A percentile compares a stretch with the other conserved stretches of the same genome.
These are phyloP conservation scores for Pharus latifolius DNA, from an alignment of 176 grass and related monocot genomes.

Conservation along the genomic window DNA sequence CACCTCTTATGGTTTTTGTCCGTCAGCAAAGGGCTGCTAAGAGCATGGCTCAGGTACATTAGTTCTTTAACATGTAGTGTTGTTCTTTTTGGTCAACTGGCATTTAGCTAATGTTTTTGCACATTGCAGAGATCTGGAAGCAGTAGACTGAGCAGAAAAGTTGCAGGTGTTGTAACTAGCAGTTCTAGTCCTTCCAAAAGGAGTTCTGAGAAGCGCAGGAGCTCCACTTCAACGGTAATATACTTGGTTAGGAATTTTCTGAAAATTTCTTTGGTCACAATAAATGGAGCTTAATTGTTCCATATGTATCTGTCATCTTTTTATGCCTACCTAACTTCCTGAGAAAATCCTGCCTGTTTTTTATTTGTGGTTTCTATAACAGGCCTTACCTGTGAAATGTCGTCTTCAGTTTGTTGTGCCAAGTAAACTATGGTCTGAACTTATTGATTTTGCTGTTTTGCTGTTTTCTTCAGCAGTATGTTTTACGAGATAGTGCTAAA, in stretches of 20 bases:
- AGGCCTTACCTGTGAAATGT: not conserved
- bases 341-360: not conserved
- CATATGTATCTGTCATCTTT: not conserved
- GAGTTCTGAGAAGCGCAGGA: constrained; percentile 70
- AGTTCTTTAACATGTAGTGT: not conserved
- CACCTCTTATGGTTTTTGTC: constrained; percentile 85
- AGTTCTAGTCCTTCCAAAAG: constrained; percentile 58
- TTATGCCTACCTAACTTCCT: not conserved
- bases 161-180: constrained; percentile 44
- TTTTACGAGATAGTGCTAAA: constrained; percentile 60
- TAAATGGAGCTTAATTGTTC: not conserved
- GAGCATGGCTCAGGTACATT: constrained; percentile 56
- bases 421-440: not conserved
- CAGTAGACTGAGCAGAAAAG: constrained; percentile 60
- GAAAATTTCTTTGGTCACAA: not conserved
- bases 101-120: not conserved
- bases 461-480: constrained; percentile 45
- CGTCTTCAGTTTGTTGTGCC: not conserved
- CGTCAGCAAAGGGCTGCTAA: constrained; percentile 92
- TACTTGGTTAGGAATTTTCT: not conserved
- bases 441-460: constrained; percentile 14
- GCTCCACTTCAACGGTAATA: constrained; percentile 48
- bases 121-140: constrained; percentile 56
- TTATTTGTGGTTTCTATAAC: not conserved
- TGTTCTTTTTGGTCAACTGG: constrained; percentile 6